Evolutionary conservation across 345 rosid genomes (phyloP).

Genomic region (Alliaria petiolata): DNA sequence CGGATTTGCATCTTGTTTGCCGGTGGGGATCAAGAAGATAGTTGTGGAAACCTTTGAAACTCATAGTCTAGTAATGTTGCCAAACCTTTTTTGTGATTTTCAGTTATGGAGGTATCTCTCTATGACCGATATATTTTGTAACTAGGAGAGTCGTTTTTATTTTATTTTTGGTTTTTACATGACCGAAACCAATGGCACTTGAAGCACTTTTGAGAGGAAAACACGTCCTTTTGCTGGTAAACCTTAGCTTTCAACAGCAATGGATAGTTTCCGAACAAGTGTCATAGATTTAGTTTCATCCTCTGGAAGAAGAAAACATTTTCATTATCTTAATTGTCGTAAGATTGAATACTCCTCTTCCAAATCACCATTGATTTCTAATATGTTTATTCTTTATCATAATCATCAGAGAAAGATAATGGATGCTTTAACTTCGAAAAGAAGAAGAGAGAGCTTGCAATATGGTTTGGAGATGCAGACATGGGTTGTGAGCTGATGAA

Average conservation of each 20-base stretch:
- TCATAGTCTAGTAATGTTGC: too few species aligned
- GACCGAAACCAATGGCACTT: too few species aligned
- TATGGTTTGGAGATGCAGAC: conserved; percentile 68
- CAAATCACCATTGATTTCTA: not conserved
- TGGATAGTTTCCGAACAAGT: not conserved
- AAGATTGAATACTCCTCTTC: not conserved
- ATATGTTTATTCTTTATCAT: conserved; percentile 2
- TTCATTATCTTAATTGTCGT: not conserved
- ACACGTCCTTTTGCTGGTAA: too few species aligned
- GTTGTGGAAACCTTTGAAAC: too few species aligned
- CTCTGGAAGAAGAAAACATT: not conserved
- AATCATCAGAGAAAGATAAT: conserved; percentile 53
- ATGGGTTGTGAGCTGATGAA: conserved; percentile 31
- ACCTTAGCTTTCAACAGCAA: not conserved
- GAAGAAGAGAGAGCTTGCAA: conserved; percentile 53
- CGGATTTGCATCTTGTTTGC: too few species aligned
- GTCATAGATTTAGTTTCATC: not conserved
- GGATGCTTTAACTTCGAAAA: conserved; percentile 58
- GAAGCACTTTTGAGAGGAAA: too few species aligned
- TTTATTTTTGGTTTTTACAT: too few species aligned
- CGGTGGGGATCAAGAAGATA: too few species aligned
- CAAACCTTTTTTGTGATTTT: too few species aligned
- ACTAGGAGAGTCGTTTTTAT: too few species aligned
- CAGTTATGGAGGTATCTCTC: too few species aligned
- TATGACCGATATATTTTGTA: too few species aligned